Evolutionary conservation across 441 rosid species (phyloP), one percentile per base, ranked within the genome.

Genomic region (Gossypium trilobum): DNA sequence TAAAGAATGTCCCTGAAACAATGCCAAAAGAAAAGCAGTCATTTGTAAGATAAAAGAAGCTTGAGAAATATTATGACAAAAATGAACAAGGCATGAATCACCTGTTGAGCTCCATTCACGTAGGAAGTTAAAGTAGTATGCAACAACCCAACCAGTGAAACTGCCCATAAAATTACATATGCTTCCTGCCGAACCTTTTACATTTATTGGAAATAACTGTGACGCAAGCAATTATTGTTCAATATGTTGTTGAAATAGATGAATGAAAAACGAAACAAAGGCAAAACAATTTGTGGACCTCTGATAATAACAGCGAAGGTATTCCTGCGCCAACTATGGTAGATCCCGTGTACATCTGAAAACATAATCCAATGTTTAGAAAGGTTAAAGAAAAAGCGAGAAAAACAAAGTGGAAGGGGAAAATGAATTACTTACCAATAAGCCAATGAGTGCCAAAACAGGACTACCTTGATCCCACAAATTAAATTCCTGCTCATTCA

Each of bases 271-370:
- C 25, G 10, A 64, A 50, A 50, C 42, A 31, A 31, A 5, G 8
- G 36, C 36, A 31, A 31, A 31, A 31, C 36, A 31, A 5, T 22
- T 19, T 70, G 2, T 8, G 11, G 17, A 57, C 90, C 88, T 87
- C 90, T 2, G 87, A 79, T 85, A 83, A 75, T 59, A 85, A 73
- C 72, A 87, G 74, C 87, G 83, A 85, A 0, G 85, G 80, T 20
- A 85, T 71, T 51, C 86, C 86, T 22, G 71, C 66, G 67, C 85
- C 88, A 5, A 83, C 17, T 11, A 76, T 63, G n/a, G 25, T 57
- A 25, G 82, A 56, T 0, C 68, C 66, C n/a, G 48, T 23, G 44
- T 74, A 84, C 4, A 31, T 64, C 87, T 85, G 80, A 14, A 16
- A 14, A 31, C 8, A 6, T 31, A 48, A 16, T 8, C 1, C 4